Evolutionary conservation across 2,329 filamentous ascomycete species (phyloP).

Genomic region (Neocatenulostroma microsporum): DNA sequence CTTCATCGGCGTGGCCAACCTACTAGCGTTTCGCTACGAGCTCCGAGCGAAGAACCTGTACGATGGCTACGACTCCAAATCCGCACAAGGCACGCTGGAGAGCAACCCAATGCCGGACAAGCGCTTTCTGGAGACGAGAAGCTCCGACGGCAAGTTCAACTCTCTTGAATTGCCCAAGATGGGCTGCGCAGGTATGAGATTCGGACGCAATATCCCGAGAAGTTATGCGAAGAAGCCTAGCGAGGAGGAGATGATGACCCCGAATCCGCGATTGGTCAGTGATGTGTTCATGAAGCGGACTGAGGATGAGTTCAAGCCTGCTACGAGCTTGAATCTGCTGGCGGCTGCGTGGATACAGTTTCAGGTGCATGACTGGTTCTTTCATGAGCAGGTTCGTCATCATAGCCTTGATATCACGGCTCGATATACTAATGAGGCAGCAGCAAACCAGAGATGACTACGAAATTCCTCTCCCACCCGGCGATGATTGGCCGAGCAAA

Average conservation of each 20-base stretch:
- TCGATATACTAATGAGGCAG: not conserved
- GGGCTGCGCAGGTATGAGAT: slow-evolving; percentile 40
- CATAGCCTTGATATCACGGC: not conserved
- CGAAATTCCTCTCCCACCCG: slow-evolving; percentile 9
- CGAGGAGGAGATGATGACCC: slow-evolving; percentile 36
- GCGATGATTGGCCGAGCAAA: slow-evolving; percentile 14
- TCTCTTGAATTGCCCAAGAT: slow-evolving; percentile 35
- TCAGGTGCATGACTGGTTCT: slow-evolving; percentile 38
- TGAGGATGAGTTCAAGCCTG: slow-evolving; percentile 35
- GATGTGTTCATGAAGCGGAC: slow-evolving; percentile 36
- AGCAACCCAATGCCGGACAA: slow-evolving; percentile 26
- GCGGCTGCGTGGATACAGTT: slow-evolving; percentile 47
- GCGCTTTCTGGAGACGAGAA: slow-evolving; percentile 30
- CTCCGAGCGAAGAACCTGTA: slow-evolving; percentile 39
- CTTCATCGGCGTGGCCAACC: slow-evolving; percentile 36
- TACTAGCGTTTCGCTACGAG: slow-evolving; percentile 36
- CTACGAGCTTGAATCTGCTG: slow-evolving; percentile 40
- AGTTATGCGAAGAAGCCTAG: slow-evolving; percentile 32
- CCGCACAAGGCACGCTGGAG: slow-evolving; percentile 31
- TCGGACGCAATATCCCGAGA: slow-evolving; percentile 40
- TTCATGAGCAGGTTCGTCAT: slow-evolving; percentile 16
- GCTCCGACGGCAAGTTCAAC: slow-evolving; percentile 42
- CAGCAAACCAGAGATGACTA: slow-evolving; percentile 9
- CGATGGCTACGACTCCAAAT: slow-evolving; percentile 35
- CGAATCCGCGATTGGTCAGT: slow-evolving; percentile 39